Evolutionary conservation across 805 yeast genomes (phyloP), one percentile per base, ranked within the genome.

Genomic region (Kazachstania viticola): DNA sequence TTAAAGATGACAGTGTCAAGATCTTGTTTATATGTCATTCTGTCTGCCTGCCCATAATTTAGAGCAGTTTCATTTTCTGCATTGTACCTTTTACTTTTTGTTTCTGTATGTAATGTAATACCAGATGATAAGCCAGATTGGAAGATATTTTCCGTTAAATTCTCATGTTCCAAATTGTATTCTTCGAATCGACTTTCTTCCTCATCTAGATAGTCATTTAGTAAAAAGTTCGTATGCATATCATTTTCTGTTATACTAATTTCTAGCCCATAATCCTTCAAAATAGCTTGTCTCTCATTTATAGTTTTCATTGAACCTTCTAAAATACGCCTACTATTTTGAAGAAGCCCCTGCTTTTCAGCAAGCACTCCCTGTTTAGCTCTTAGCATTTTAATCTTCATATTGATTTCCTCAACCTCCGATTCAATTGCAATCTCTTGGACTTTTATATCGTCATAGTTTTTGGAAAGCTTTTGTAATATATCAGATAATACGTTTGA

Each of bases 391-490:
- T 61, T 56, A 19, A 77, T 69, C 39, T 71, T 64, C 23, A 45
- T 48, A 46, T 77, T 81, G 23, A 79, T 62, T 36, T 76, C 84
- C 30, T 60, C 55, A 18, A 79, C 71, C 44, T 79, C 85, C 44
- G 62, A 63, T 2, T 80, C 65, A 0, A 80, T 72, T 25, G 76
- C 51, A n/a, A 73, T 71, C 48, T 77, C 75, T 31, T 79, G 67
- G 17, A 79, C 64, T 41, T 74, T 77, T 36, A 75, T 50, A 14
- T 69, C 51, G 33, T 72, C 76, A 40, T 76, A 52, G 35, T 61
- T 63, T 37, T 62, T 62, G 25, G 58, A 58, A 9, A 74, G 59
- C 5, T 50, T 52, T 9, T 56, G 53, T 34, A 63, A 62, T 34
- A 57, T 65, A 9, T 44, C 44, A n/a, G 42, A 44, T 32, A 71